These are phyloP conservation scores for Pelargonium citronellum DNA, from an alignment of 441 rosid species.

Conservation along the genomic window DNA sequence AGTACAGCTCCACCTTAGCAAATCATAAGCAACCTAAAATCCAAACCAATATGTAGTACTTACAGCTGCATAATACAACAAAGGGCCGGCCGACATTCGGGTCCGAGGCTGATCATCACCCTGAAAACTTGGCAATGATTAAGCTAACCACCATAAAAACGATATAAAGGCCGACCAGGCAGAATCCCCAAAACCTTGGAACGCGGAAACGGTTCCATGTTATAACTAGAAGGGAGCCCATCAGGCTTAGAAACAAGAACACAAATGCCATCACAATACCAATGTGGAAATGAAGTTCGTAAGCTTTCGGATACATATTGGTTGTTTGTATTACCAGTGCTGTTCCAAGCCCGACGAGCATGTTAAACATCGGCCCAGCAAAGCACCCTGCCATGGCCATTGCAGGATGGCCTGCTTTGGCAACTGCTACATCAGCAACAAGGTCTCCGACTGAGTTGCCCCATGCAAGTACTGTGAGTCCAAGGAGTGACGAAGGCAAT, in stretches of 20 bases:
- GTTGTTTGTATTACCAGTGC: constrained; percentile 78
- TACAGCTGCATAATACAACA: too few relatives aligned
- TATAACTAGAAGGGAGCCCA: constrained; percentile 86
- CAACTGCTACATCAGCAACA: constrained; percentile 90
- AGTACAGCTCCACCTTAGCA: too few relatives aligned
- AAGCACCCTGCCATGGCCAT: constrained; percentile 99
- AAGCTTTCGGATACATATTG: constrained; percentile 66
- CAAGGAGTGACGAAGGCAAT: constrained; percentile 73
- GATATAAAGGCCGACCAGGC: constrained; percentile 78
- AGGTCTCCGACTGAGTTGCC: constrained; percentile 97
- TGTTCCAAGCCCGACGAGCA: constrained; percentile 89
- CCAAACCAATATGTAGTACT: too few relatives aligned
- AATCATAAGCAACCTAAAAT: too few relatives aligned
- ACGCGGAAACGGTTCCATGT: constrained; percentile 93
- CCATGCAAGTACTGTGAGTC: constrained; percentile 93
- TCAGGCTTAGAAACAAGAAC: constrained; percentile 76
- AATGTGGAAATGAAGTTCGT: constrained; percentile 59
- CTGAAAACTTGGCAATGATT: constrained; percentile 51
- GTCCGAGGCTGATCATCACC: constrained; percentile 21
- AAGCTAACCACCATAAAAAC: constrained; percentile 60
- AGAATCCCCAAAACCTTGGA: constrained; percentile 86
- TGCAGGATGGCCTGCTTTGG: constrained; percentile 92
- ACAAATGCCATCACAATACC: constrained; percentile 84
- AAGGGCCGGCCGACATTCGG: too few relatives aligned
- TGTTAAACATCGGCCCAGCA: constrained; percentile 95